Base-by-base conservation (phyloP, 2,329 filamentous ascomycete species). In the Aspergillus glaucus region DNA sequence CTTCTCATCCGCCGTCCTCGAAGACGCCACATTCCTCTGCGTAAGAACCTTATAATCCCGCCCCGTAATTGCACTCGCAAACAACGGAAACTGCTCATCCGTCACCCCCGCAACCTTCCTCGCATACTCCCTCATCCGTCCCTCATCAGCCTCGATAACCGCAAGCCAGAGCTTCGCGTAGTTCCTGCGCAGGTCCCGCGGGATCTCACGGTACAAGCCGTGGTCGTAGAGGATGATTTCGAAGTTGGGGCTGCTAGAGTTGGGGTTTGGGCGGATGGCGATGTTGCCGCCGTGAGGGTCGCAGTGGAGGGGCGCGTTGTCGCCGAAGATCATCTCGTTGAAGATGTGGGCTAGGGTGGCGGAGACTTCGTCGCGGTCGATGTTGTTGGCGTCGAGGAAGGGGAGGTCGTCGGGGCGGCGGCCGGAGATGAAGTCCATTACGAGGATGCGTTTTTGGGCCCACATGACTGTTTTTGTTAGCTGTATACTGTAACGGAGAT, bases 311-410 rank as follows among this genome's bases (percentile, higher is more conserved):
- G 93, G 90, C 0, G 92, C 92, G 50, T 85, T 80, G 46, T 85
- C 81, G 44, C 92, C 91, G 57, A 98, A 98, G 58, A 98, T 96
- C 93, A 98, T 98, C 67, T 97, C 91, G 75, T 98, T 98, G 79
- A 98, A 98, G 50, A 98, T 89, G 50, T 85, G 84, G 0, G 93
- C 86, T 3, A 98, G 76, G 0, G 90, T 87, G 1, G 92, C 91
- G 0, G 91, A 95, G 4, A 98, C 93, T 69, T 97, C 92, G 63
- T 97, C 93, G 17, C 93, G 84, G 68, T 95, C 89, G 64, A 98
- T 98, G 50, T 82, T 80, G 65, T 94, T 87, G 6, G 78, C 75
- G 67, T 97, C 93, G 3, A 98, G 76, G 64, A 87, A 97, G 14
- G 81, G 82, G 1, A 97, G 79, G 64, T 98, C 92, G 66, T 98